phyloP scores from a whole-genome alignment of 345 rosid genomes.

The Punica granatum region DNA sequence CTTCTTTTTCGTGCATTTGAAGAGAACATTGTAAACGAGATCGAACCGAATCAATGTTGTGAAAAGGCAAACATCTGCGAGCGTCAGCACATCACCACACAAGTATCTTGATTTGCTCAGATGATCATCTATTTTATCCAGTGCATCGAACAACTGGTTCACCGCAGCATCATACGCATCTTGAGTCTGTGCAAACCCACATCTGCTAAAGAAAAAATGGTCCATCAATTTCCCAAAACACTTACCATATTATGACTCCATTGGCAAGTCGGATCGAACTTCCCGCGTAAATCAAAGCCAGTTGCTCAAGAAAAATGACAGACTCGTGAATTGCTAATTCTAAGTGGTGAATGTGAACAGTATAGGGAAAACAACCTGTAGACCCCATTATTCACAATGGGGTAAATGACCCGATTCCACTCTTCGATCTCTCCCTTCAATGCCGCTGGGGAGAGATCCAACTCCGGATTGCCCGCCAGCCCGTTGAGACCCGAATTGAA shows the following conservation, averaged over 20 bases:
- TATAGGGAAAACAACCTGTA: conserved; percentile 42
- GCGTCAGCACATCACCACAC: conserved; percentile 60
- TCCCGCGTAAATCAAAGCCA: not conserved
- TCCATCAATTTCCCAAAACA: not conserved
- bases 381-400: conserved; percentile 75
- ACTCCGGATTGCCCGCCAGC: conserved; percentile 34
- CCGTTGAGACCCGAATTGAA: conserved; percentile 60
- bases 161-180: conserved; percentile 74
- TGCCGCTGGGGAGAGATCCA: conserved; percentile 53
- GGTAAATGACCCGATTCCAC: conserved; percentile 72
- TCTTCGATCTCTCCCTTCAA: conserved; percentile 44
- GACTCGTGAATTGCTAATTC: not conserved
- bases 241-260: not conserved
- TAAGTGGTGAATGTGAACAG: not conserved
- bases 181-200: conserved; percentile 89
- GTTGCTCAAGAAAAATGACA: not conserved
- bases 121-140: conserved; percentile 57
- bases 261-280: not conserved
- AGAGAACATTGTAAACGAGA: conserved; percentile 60
- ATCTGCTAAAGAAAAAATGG: conserved; percentile 26
- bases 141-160: conserved; percentile 42
- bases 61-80: conserved; percentile 71
- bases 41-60: conserved; percentile 83
- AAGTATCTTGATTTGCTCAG: conserved; percentile 48
- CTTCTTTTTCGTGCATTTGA: conserved; percentile 85